These are phyloP conservation scores for Aaosphaeria pasadenensis DNA, from an alignment of 2,329 filamentous ascomycete species.

Conservation along the genomic window DNA sequence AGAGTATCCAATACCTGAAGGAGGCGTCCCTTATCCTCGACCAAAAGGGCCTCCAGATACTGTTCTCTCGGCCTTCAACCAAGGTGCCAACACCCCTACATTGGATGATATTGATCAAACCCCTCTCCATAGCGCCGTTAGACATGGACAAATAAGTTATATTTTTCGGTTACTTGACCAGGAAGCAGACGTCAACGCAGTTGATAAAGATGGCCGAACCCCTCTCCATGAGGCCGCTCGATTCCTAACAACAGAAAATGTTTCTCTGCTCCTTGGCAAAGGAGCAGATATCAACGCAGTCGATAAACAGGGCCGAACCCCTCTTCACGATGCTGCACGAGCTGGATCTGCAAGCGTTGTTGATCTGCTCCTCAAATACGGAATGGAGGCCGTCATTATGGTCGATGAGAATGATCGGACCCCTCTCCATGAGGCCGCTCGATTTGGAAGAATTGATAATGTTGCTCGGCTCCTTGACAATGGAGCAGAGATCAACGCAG, in stretches of 20 bases:
- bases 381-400: background rate
- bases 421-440: constrained; percentile 2
- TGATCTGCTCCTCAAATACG: background rate
- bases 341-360: background rate
- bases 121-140: no score
- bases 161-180: no score
- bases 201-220: background rate
- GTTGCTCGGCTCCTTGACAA: background rate
- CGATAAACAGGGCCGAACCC: constrained; percentile 1
- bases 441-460: background rate
- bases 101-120: no score
- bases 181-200: no score
- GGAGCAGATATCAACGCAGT: constrained; percentile 1
- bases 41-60: no score
- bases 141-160: no score
- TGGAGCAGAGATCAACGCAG: constrained; percentile 1
- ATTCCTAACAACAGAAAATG: background rate
- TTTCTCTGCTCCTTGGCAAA: background rate
- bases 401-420: no score
- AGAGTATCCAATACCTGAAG: no score
- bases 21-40: no score
- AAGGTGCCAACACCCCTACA: no score
- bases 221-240: constrained; percentile 2
- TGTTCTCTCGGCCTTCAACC: no score
- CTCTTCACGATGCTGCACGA: constrained; percentile 1